A percentile compares a stretch with the other conserved stretches of the same genome.
Conservation (phyloP, 2,329 filamentous ascomycete species). For the Lasiodiplodia theobromae region DNA sequence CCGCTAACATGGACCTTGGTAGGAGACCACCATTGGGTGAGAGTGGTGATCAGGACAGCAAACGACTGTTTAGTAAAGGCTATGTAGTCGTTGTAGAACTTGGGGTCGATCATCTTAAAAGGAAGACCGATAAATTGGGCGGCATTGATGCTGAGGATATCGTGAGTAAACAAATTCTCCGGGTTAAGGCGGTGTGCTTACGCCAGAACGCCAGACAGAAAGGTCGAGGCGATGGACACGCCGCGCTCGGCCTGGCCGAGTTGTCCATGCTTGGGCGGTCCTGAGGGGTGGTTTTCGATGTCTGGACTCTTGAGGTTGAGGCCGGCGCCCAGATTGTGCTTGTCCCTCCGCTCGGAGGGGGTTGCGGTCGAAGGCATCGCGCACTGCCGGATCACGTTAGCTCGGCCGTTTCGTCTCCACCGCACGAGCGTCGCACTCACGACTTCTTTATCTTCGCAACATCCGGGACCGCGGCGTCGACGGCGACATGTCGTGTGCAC, state of each 20-base stretch:
- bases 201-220: constrained; percentile 58
- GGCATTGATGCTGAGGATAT: constrained; percentile 55
- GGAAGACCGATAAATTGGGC: constrained; percentile 80
- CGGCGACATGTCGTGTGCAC: constrained; percentile 17
- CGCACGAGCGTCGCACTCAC: background rate
- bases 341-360: constrained; percentile 38
- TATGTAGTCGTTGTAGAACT: constrained; percentile 87
- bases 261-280: constrained; percentile 54
- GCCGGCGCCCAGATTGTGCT: constrained; percentile 51
- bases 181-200: constrained; percentile 36
- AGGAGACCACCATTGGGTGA: constrained; percentile 89
- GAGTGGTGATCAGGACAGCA: constrained; percentile 76
- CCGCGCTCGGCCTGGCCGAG: constrained; percentile 58
- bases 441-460: background rate
- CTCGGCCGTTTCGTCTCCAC: background rate
- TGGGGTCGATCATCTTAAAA: constrained; percentile 76
- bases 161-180: background rate
- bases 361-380: constrained; percentile 24
- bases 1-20: constrained; percentile 84
- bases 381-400: constrained; percentile 7
- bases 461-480: background rate
- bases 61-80: constrained; percentile 86
- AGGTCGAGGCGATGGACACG: constrained; percentile 58
- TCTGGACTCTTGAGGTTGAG: constrained; percentile 52
- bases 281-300: constrained; percentile 52